These are phyloP conservation scores for Coleophoma cylindrospora DNA, from an alignment of 2,329 filamentous ascomycete genomes.

Conservation along the genomic window DNA sequence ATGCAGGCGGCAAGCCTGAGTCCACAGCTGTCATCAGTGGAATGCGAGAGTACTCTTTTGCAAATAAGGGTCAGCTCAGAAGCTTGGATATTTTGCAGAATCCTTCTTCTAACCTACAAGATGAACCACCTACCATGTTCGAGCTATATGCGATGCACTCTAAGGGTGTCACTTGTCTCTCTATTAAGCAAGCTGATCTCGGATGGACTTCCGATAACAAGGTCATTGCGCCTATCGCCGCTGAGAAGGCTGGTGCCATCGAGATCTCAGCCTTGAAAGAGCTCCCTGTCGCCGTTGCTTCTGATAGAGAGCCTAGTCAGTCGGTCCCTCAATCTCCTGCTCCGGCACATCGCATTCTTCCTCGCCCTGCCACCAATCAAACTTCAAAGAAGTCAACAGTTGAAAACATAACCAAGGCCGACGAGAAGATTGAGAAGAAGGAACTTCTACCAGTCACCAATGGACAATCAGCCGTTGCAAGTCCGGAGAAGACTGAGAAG, in stretches of 20 bases:
- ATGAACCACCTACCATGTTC: slow-evolving; percentile 71
- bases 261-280: slow-evolving; percentile 61
- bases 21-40: slow-evolving; percentile 97
- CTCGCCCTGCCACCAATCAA: slow-evolving; percentile 22
- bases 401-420: slow-evolving; percentile 10
- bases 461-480: slow-evolving; percentile 16
- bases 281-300: slow-evolving; percentile 17
- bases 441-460: slow-evolving; percentile 19
- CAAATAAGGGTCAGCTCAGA: slow-evolving; percentile 77
- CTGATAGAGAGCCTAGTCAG: slow-evolving; percentile 11
- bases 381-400: slow-evolving; percentile 18
- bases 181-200: slow-evolving; percentile 81
- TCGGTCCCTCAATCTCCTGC: slow-evolving; percentile 9
- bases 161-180: slow-evolving; percentile 87
- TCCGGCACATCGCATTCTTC: slow-evolving; percentile 18
- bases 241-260: slow-evolving; percentile 68
- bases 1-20: slow-evolving; percentile 78
- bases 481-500: slow-evolving; percentile 55
- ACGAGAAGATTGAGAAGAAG: slow-evolving; percentile 31
- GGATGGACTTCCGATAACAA: slow-evolving; percentile 92
- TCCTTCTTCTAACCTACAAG: slow-evolving; percentile 55
- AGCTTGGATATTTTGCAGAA: slow-evolving; percentile 84
- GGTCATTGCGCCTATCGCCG: slow-evolving; percentile 74
- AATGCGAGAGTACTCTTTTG: slow-evolving; percentile 90
- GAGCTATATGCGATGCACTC: slow-evolving; percentile 98